Evolutionary conservation across 805 yeast genomes (phyloP), one percentile per base, ranked within the genome.

Genomic region (Schwanniomyces yamadae): DNA sequence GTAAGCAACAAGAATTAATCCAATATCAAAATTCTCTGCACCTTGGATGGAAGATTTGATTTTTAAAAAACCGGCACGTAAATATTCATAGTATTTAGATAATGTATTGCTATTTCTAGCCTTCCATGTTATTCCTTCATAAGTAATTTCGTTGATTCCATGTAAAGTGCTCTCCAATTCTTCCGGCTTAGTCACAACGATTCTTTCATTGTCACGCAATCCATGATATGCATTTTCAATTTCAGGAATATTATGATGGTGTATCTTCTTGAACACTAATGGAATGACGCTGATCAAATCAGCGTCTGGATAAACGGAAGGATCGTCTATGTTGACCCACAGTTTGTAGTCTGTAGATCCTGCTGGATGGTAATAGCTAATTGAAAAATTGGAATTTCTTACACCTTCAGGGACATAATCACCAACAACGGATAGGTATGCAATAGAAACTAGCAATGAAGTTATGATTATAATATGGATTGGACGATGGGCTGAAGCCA

Each of bases 1-100:
- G 59, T 91, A 91, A 2, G 96, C 97, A 33, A 81, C 57, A 2
- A 86, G 71, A 33, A 93, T 82, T 40, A 90, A 71, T 10, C 80
- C 78, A 25, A 90, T 80, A 59, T 91, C 98, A 47, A 87, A 87
- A 17, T 83, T 77, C 48, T 90, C 96, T 12, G 96, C 93, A 42
- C 84, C 82, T 34, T 69, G 66, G 35, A 82, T 68, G 42, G 78
- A 61, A 31, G 61, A 66, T 33, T 63, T 49, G 12, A 79, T 51
- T 44, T 66, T 75, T 12, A 50, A 34, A 28, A 68, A 52, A 8
- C 69, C 59, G 16, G 67, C 58, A 23, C 63, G 59, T 28, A 73
- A 52, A 46, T 78, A 73, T 37, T 77, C 82, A 36, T 72, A 73
- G 45, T 81, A 73, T 45, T 75, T 78, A 31, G 77, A 69, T 33